Evolutionary conservation across 306 rosid species (phyloP).

Genomic region (Ceratonia siliqua): DNA sequence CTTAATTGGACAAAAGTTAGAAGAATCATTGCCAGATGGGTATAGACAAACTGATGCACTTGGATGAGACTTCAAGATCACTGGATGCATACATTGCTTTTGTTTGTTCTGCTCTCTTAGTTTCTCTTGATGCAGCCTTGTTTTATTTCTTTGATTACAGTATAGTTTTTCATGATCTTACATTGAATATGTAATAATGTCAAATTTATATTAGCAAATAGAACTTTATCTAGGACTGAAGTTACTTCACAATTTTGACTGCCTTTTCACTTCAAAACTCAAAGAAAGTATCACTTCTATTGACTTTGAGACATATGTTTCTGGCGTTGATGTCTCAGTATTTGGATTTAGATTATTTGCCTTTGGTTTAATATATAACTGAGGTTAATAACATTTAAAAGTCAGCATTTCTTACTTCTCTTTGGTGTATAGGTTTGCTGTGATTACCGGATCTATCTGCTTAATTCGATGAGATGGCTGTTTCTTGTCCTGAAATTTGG

Average conservation of each 20-base stretch:
- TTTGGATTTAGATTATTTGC: constrained; percentile 13
- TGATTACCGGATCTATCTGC: background rate
- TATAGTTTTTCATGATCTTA: constrained; percentile 13
- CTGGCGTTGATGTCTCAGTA: background rate
- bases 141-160: constrained; percentile 9
- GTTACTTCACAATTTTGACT: constrained; percentile 29
- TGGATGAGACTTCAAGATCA: constrained; percentile 36
- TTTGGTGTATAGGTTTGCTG: background rate
- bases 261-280: constrained; percentile 1
- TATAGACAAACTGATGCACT: constrained; percentile 31
- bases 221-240: background rate
- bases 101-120: constrained; percentile 1
- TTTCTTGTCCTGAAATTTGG: constrained; percentile 26
- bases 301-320: background rate
- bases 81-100: background rate
- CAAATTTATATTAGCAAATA: background rate
- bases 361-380: background rate
- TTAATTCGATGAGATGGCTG: background rate
- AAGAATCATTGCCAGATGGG: constrained; percentile 28
- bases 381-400: background rate
- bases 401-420: background rate
- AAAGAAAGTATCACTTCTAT: constrained; percentile 9
- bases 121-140: constrained; percentile 15
- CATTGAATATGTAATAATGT: constrained; percentile 8
- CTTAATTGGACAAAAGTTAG: constrained; percentile 55